Base-by-base conservation (phyloP, 805 yeast species). In the baker's yeast (Saccharomyces cerevisiae) region DNA sequence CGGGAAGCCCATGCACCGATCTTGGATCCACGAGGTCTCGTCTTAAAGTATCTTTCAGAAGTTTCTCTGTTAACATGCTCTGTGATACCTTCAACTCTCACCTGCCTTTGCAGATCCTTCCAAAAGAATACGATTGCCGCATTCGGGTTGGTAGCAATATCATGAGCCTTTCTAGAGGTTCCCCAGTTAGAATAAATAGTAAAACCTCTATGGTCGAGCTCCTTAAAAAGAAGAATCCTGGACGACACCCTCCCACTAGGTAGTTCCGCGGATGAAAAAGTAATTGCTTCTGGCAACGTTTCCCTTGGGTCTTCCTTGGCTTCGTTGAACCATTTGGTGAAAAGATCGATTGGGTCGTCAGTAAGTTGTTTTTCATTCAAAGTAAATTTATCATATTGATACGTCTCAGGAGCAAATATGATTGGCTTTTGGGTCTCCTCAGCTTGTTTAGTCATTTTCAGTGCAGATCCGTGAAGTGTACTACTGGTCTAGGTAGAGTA, bases 1-100 rank as follows among this genome's bases (percentile, higher is more conserved):
- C 96, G 95, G 29, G 95, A 85, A 0, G 97, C 87, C 96, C 97
- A 91, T 0, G 99, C 99, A 30, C 99, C 98, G 57, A 94, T 83
- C 66, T 87, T 84, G 30, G 96, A 87, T 6, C 95, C 97, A 55
- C 96, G 77, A 41, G 99, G 99, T 66, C 99, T 79, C 0, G 96
- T 85, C 51, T 80, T 78, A 71, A 82, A 94, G 71, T 94, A 94
- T 50, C 84, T 76, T 61, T 85, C 82, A 5, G 89, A 80, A 30
- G 86, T 88, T 62, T 87, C 91, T 55, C 83, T 76, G 28, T 82
- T 75, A 47, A 91, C 87, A 57, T 77, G 79, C 69, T 87, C 95
- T 61, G 88, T 83, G 9, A 73, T 59, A 31, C 99, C 99, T 70
- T 94, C 98, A 8, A 94, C 84, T 57, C 99, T 80, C 4, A 94